These are phyloP conservation scores for Kwoniella shandongensis DNA, from an alignment of 768 basidiomycete genomes.

Conservation along the genomic window DNA sequence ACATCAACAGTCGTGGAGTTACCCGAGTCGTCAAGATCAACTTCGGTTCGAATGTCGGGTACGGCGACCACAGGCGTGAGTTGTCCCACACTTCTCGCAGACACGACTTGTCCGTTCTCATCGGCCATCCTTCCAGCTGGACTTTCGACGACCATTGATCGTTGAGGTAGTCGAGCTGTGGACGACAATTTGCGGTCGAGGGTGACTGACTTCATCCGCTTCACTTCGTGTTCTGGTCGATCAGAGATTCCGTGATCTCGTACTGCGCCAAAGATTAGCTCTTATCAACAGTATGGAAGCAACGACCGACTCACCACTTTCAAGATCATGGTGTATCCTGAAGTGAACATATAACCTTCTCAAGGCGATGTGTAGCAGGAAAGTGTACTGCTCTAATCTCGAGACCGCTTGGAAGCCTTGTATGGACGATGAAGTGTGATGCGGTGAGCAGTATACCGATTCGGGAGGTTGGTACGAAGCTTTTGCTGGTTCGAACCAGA, in stretches of 20 bases:
- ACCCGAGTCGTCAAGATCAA: constrained; percentile 18
- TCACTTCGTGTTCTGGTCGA: constrained; percentile 63
- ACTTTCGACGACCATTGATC: constrained; percentile 93
- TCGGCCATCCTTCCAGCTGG: constrained; percentile 84
- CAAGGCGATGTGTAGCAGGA: constrained; percentile 91
- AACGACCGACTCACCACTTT: constrained; percentile 32
- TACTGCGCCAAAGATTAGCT: constrained; percentile 4
- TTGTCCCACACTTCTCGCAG: constrained; percentile 27
- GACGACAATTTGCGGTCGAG: constrained; percentile 93
- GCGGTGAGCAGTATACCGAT: constrained; percentile 73
- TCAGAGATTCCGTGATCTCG: constrained; percentile 18
- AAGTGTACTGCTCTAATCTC: constrained; percentile 94
- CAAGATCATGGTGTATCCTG: constrained; percentile 40
- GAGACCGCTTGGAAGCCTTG: constrained; percentile 87
- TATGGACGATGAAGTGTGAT: constrained; percentile 67
- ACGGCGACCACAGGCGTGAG: constrained; percentile 3
- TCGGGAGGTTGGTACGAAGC: constrained; percentile 19
- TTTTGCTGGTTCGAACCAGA: constrained; percentile 62
- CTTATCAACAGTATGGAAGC: background rate
- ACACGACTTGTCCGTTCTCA: constrained; percentile 55
- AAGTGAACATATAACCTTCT: constrained; percentile 75
- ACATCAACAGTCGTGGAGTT: constrained; percentile 53
- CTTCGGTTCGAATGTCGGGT: constrained; percentile 5
- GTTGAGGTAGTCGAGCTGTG: constrained; percentile 84
- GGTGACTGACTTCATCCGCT: constrained; percentile 91